A percentile compares a stretch with the other conserved stretches of the same genome.
Evolutionary conservation across 2,329 filamentous ascomycete genomes (phyloP).

Genomic region (Phialophora verrucosa): DNA sequence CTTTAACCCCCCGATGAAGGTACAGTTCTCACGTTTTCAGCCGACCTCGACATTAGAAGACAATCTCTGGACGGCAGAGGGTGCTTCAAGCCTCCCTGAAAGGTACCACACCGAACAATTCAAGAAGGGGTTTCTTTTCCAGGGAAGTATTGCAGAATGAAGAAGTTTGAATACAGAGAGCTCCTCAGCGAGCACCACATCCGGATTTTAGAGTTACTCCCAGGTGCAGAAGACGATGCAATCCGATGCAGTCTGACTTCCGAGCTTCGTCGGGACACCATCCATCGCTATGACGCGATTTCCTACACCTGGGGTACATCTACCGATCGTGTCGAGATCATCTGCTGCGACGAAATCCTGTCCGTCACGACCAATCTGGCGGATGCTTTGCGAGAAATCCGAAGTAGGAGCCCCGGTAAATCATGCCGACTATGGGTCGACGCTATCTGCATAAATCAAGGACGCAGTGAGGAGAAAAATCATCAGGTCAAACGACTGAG

Average conservation of each 20-base stretch:
- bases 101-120: too few species aligned
- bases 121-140: too few species aligned
- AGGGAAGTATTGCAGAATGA: neutral
- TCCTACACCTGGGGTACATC: constrained; percentile 1
- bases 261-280: constrained; percentile 4
- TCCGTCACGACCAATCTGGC: neutral
- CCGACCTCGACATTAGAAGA: too few species aligned
- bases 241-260: constrained; percentile 1
- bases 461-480: constrained; percentile 4
- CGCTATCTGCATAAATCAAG: constrained; percentile 7
- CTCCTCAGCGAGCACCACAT: constrained; percentile 5
- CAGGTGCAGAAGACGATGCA: neutral
- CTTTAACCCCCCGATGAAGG: too few species aligned
- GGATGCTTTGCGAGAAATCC: neutral
- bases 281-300: neutral
- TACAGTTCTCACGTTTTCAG: too few species aligned
- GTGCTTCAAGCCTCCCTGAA: too few species aligned
- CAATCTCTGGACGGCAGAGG: too few species aligned
- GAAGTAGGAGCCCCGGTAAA: neutral
- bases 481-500: constrained; percentile 3
- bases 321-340: neutral
- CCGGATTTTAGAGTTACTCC: constrained; percentile 10
- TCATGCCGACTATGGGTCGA: constrained; percentile 8
- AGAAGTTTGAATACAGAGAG: constrained; percentile 4
- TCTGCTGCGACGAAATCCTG: constrained; percentile 1